phyloP scores from a whole-genome alignment of 805 yeast genomes.

The Clavispora phyllophila region DNA sequence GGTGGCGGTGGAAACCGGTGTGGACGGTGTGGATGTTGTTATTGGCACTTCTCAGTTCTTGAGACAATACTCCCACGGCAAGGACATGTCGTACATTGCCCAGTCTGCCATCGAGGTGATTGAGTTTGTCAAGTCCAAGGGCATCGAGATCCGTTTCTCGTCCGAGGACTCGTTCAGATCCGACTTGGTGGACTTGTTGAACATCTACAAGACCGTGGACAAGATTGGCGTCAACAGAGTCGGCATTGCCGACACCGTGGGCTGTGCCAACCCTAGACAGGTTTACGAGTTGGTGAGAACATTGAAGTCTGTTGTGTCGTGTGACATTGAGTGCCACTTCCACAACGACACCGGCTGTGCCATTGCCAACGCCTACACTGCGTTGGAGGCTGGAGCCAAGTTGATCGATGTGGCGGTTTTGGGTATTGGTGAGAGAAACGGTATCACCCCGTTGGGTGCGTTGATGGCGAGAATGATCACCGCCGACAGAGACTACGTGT shows the following conservation, averaged over 20 bases:
- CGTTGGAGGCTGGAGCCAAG: slow-evolving; percentile 95
- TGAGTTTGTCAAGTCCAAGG: slow-evolving; percentile 94
- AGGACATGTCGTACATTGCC: slow-evolving; percentile 97
- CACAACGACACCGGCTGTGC: slow-evolving; percentile 99
- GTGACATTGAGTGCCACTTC: slow-evolving; percentile 98
- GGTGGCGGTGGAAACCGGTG: slow-evolving; percentile 97
- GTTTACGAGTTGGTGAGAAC: slow-evolving; percentile 96
- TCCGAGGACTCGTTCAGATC: slow-evolving; percentile 98
- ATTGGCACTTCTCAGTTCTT: slow-evolving; percentile 95
- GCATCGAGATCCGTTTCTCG: slow-evolving; percentile 93
- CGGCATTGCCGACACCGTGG: slow-evolving; percentile 99
- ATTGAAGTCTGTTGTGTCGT: slow-evolving; percentile 84
- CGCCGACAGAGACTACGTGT: slow-evolving; percentile 93
- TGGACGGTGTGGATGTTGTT: slow-evolving; percentile 97
- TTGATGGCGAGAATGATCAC: slow-evolving; percentile 99
- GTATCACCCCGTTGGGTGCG: slow-evolving; percentile 96
- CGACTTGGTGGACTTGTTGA: slow-evolving; percentile 89
- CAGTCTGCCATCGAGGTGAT: slow-evolving; percentile 94
- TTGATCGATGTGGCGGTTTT: slow-evolving; percentile 91
- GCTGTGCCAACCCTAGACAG: slow-evolving; percentile 98
- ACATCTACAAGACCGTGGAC: slow-evolving; percentile 94
- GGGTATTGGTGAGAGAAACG: slow-evolving; percentile 98
- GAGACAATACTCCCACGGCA: slow-evolving; percentile 94
- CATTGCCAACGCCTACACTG: slow-evolving; percentile 96
- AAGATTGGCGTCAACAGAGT: slow-evolving; percentile 97